phyloP scores from a whole-genome alignment of 2,329 filamentous ascomycete species.

The Fusarium sterilihyphosum region DNA sequence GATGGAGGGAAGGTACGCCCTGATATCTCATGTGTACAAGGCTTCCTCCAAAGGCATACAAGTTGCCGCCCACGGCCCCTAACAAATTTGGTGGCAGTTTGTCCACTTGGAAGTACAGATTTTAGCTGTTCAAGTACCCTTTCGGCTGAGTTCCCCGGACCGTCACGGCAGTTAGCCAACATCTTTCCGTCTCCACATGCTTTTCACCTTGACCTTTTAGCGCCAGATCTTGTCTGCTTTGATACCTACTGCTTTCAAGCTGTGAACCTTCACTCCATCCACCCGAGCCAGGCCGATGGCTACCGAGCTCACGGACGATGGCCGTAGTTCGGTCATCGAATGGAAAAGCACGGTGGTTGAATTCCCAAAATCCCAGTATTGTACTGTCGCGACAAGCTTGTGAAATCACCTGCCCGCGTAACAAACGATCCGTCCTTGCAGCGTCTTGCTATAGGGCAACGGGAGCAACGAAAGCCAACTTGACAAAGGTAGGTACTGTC shows the following conservation, averaged over 20 bases:
- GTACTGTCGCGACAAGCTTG: not conserved
- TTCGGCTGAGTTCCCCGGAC: not conserved
- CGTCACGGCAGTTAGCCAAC: slow-evolving; percentile 14
- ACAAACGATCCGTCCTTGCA: not conserved
- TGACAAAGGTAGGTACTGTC: not conserved
- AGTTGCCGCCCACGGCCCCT: not conserved
- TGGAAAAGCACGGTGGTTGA: not conserved
- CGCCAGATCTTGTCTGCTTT: slow-evolving; percentile 16
- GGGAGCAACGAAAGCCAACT: not conserved
- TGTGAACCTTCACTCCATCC: slow-evolving; percentile 42
- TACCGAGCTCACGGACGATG: slow-evolving; percentile 47
- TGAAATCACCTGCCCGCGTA: not conserved
- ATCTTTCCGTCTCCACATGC: slow-evolving; percentile 3
- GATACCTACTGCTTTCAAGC: not conserved
- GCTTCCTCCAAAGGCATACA: not conserved
- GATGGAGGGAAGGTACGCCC: not conserved
- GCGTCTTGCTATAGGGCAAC: not conserved
- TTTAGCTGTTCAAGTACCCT: not conserved
- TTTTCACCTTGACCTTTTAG: slow-evolving; percentile 22
- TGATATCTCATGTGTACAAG: not conserved
- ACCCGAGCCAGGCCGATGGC: slow-evolving; percentile 49
- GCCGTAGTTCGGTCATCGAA: slow-evolving; percentile 13
- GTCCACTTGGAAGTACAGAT: not conserved
- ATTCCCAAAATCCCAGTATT: not conserved
- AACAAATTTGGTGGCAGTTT: not conserved